These are phyloP conservation scores for Calonectria honghensis DNA, from an alignment of 2,329 filamentous ascomycete species.

Conservation along the genomic window DNA sequence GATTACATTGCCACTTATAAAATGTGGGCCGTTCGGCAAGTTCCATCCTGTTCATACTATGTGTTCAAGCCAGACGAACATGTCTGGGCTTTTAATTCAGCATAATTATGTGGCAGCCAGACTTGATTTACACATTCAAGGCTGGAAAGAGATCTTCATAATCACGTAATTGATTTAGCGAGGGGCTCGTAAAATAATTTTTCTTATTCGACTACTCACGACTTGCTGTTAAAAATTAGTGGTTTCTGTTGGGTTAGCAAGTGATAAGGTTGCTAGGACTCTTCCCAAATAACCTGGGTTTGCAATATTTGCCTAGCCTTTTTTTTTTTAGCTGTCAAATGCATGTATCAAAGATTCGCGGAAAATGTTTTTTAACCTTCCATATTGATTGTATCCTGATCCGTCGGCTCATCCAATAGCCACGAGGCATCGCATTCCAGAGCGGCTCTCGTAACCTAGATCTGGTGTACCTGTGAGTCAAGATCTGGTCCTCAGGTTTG, in stretches of 20 bases:
- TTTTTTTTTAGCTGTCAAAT: neutral
- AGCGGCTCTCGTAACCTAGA: neutral
- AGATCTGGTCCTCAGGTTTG: slow-evolving; percentile 6
- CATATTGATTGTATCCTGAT: too few relatives aligned
- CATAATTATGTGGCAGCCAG: neutral
- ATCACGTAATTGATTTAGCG: neutral
- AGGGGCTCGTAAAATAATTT: neutral
- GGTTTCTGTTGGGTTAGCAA: neutral
- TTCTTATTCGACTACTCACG: neutral
- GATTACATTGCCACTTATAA: neutral
- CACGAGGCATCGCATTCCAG: slow-evolving; percentile 8
- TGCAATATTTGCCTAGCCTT: neutral
- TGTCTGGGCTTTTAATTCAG: neutral
- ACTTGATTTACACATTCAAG: neutral
- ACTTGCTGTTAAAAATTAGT: neutral
- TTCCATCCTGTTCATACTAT: neutral
- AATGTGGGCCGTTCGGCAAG: neutral
- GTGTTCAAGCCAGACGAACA: neutral
- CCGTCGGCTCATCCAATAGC: neutral
- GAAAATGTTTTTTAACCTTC: too few relatives aligned
- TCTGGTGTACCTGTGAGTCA: slow-evolving; percentile 8
- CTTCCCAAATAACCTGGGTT: neutral
- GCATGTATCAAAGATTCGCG: neutral
- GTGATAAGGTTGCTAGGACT: neutral
- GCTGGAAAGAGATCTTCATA: neutral